These are phyloP conservation scores for Candida chilensis DNA, from an alignment of 805 yeast species.

Conservation along the genomic window DNA sequence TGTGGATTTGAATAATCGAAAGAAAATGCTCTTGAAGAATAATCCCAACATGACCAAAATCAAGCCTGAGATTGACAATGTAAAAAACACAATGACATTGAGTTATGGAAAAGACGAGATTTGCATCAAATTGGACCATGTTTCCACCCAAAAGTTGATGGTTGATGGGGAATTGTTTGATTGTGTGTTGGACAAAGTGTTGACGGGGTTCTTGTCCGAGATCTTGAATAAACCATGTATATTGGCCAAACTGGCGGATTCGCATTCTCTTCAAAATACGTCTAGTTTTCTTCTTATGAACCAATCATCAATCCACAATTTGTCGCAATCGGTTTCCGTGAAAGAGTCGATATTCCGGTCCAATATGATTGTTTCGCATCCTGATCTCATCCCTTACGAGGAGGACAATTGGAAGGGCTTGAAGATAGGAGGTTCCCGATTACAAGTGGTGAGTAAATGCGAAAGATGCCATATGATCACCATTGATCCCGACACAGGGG, in stretches of 20 bases:
- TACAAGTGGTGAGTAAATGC: conserved; percentile 17
- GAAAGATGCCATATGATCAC: conserved; percentile 37
- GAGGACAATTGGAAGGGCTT: conserved; percentile 26
- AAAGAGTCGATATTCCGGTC: conserved; percentile 21
- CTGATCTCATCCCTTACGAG: conserved; percentile 14
- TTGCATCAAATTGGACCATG: conserved; percentile 4
- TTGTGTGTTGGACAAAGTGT: background rate
- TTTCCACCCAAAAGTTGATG: conserved; percentile 3
- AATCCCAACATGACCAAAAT: conserved; percentile 22
- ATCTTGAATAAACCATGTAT: background rate
- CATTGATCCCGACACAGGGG: conserved; percentile 23
- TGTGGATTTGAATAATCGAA: conserved; percentile 11
- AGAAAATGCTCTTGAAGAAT: conserved; percentile 21
- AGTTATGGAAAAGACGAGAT: conserved; percentile 2
- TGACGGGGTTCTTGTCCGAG: background rate
- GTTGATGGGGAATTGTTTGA: too few species aligned
- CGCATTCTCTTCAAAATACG: background rate
- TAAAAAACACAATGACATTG: conserved; percentile 5
- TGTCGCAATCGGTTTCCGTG: too few species aligned
- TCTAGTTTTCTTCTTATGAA: background rate
- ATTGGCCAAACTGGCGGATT: background rate
- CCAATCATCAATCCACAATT: too few species aligned
- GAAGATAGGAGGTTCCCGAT: conserved; percentile 4
- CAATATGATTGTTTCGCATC: conserved; percentile 19
- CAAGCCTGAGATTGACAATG: conserved; percentile 14